Base-by-base conservation (phyloP, 2,329 filamentous ascomycete species). In the Penicillium sp. region DNA sequence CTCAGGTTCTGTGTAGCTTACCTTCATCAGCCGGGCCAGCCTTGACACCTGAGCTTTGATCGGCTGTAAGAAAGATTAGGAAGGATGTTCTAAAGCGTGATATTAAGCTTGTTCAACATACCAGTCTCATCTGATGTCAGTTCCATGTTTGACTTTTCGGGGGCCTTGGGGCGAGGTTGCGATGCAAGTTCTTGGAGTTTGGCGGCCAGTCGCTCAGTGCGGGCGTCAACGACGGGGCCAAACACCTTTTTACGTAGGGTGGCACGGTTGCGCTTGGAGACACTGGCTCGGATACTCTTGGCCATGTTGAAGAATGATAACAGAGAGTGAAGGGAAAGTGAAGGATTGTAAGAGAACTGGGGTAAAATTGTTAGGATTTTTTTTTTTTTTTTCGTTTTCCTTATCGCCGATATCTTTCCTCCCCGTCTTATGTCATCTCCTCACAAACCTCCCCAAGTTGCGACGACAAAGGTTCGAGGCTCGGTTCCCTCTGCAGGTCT, bases 191-290 rank as follows among this genome's bases (percentile, higher is more conserved):
- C 91, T 69, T 93, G 82, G 58, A 97, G 82, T 77, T 95, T 96
- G 59, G 90, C 89, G 39, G 91, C 91, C 35, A 97, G 85, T 64
- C 93, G 88, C 75, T 93, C 88, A 52, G 87, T 88, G 66, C 93
- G 86, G 46, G 90, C 92, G 67, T 83, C 80, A 74, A 93, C 91
- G 54, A 87, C 86, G 16, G 93, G 93, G 1, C 89, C 90, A 76
- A 96, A 97, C 63, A 97, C 89, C 63, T 86, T 86, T 63, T 85
- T 81, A 75, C 93, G 93, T 63, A 96, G 83, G 68, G 85, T 88
- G 66, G 85, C 83, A 79, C 92, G 91, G 80, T 97, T 97, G 69
- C 83, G 82, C 80, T 97, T 97, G 68, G 82, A 86, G 64, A 84
- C 81, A 73, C 89, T 96, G 63, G 93, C 85, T 73, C 93, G 84